Conservation (phyloP, 1,284 basidiomycete genomes). For the Sphagnurus paluster region DNA sequence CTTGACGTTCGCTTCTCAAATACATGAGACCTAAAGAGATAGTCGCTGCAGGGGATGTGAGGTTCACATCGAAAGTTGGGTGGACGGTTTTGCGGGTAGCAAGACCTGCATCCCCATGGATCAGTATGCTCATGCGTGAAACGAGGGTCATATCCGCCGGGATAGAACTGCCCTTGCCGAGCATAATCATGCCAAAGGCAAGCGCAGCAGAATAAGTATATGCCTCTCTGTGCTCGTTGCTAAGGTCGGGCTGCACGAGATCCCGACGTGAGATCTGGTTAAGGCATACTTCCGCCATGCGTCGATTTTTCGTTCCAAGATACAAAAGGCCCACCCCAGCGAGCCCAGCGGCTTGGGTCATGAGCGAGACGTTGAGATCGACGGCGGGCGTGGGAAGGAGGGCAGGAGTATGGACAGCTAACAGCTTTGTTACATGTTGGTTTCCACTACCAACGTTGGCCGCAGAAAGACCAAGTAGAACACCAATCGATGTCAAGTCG, state of each 20-base stretch:
- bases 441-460: slow-evolving; percentile 91
- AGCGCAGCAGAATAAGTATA: slow-evolving; percentile 90
- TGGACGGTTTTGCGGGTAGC: slow-evolving; percentile 37
- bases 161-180: slow-evolving; percentile 79
- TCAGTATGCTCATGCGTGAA: slow-evolving; percentile 63
- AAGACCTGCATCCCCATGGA: slow-evolving; percentile 66
- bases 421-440: slow-evolving; percentile 83
- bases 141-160: slow-evolving; percentile 77
- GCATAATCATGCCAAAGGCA: slow-evolving; percentile 94
- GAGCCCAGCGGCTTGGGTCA: slow-evolving; percentile 90
- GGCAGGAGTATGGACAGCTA: slow-evolving; percentile 92
- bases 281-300: slow-evolving; percentile 91
- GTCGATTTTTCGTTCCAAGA: slow-evolving; percentile 83
- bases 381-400: slow-evolving; percentile 85
- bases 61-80: slow-evolving; percentile 73
- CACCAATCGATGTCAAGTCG: slow-evolving; percentile 90
- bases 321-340: slow-evolving; percentile 90
- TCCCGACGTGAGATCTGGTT: slow-evolving; percentile 80
- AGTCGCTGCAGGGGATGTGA: slow-evolving; percentile 89
- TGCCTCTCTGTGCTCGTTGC: slow-evolving; percentile 85
- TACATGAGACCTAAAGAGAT: slow-evolving; percentile 93
- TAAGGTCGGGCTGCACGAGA: slow-evolving; percentile 78
- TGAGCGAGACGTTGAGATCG: slow-evolving; percentile 86
- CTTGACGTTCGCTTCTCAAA: slow-evolving; percentile 79
- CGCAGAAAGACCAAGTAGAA: slow-evolving; percentile 89